These are phyloP conservation scores for Litchi chinensis DNA, from an alignment of 345 rosid species.

Conservation along the genomic window DNA sequence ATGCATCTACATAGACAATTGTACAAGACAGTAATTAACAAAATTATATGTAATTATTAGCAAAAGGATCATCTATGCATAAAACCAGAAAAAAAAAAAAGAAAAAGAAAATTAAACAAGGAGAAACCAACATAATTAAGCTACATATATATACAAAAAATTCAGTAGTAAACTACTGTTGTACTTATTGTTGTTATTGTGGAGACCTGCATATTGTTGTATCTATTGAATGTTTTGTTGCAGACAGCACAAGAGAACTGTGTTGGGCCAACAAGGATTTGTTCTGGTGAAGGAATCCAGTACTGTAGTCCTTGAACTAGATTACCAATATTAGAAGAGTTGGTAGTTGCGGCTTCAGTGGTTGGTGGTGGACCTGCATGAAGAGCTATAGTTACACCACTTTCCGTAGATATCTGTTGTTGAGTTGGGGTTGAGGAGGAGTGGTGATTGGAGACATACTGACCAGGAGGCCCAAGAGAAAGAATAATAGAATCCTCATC, in stretches of 20 bases:
- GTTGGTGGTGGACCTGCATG: constrained; percentile 58
- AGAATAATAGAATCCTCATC: constrained; percentile 72
- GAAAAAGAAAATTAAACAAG: not conserved
- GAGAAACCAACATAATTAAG: not conserved
- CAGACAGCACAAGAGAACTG: constrained; percentile 94
- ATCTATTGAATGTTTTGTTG: constrained; percentile 81
- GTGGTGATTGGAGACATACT: constrained; percentile 34
- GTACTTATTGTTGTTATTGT: not conserved
- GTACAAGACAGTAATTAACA: not conserved
- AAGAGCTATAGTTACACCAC: constrained; percentile 72
- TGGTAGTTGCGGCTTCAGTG: constrained; percentile 29
- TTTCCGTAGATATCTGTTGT: constrained; percentile 21
- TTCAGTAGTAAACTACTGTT: not conserved
- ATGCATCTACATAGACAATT: constrained; percentile 58
- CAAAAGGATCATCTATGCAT: not conserved
- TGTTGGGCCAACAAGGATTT: constrained; percentile 91
- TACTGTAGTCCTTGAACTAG: constrained; percentile 51
- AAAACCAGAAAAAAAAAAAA: not conserved
- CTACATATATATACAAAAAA: too few relatives aligned
- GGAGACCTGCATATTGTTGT: constrained; percentile 90
- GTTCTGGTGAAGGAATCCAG: constrained; percentile 89
- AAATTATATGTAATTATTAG: too few relatives aligned
- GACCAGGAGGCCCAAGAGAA: constrained; percentile 84
- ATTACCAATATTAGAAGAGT: constrained; percentile 29
- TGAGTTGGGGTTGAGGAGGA: constrained; percentile 19